A percentile compares a stretch with the other conserved stretches of the same genome.
phyloP scores from a whole-genome alignment of 2,329 filamentous ascomycete genomes.

The Cladophialophora carrionii region DNA sequence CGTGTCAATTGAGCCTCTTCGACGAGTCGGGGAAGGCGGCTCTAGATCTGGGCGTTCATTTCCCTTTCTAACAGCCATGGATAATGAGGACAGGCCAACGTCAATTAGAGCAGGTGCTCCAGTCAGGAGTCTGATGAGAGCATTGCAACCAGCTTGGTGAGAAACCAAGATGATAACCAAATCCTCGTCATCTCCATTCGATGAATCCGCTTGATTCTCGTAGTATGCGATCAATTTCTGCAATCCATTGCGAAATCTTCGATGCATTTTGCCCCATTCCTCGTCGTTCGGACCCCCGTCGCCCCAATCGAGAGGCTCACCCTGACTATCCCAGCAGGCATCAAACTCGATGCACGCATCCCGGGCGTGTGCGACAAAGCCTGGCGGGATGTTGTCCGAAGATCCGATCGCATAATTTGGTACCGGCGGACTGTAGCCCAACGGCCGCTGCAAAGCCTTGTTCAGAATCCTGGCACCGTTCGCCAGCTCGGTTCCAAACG shows the following conservation, averaged over 20 bases:
- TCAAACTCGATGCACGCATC: slow-evolving; percentile 87
- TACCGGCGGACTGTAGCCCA: slow-evolving; percentile 71
- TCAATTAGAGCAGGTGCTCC: slow-evolving; percentile 90
- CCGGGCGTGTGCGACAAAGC: slow-evolving; percentile 86
- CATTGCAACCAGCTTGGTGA: slow-evolving; percentile 95
- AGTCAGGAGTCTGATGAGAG: slow-evolving; percentile 86
- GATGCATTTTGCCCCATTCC: slow-evolving; percentile 96
- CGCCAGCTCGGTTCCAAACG: slow-evolving; percentile 33
- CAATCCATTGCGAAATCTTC: slow-evolving; percentile 78
- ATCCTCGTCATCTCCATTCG: slow-evolving; percentile 68
- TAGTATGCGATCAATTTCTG: slow-evolving; percentile 86
- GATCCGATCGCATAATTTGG: slow-evolving; percentile 82
- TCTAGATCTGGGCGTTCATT: slow-evolving; percentile 29
- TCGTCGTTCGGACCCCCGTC: slow-evolving; percentile 86
- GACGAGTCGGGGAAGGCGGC: slow-evolving; percentile 25
- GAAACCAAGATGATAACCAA: slow-evolving; percentile 86
- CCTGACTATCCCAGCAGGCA: slow-evolving; percentile 94
- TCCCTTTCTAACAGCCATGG: slow-evolving; percentile 73
- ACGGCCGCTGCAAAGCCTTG: slow-evolving; percentile 23
- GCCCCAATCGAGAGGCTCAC: slow-evolving; percentile 76
- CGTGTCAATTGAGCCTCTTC: slow-evolving; percentile 39
- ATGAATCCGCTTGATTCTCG: slow-evolving; percentile 47
- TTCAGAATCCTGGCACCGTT: slow-evolving; percentile 30
- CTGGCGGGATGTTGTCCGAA: slow-evolving; percentile 78
- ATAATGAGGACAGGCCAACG: slow-evolving; percentile 85